These are phyloP conservation scores for Camellia lanceoleosa DNA, from an alignment of 148 eudicot genomes.

Conservation along the genomic window DNA sequence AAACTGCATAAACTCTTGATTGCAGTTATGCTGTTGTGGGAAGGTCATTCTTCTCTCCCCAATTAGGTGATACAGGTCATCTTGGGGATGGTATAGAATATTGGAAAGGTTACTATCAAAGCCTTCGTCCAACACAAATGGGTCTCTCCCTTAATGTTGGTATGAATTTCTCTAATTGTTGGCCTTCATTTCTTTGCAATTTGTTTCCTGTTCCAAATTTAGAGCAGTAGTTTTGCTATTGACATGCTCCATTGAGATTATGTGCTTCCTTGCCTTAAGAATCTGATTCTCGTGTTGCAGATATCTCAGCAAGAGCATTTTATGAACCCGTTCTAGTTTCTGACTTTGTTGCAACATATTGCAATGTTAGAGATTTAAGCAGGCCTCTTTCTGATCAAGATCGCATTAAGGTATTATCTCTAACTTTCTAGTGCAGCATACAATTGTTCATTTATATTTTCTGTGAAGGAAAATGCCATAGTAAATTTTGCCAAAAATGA, in stretches of 20 bases:
- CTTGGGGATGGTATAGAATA: slow-evolving; percentile 61
- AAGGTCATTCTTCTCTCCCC: slow-evolving; percentile 55
- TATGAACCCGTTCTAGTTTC: slow-evolving; percentile 44
- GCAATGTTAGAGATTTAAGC: slow-evolving; percentile 32
- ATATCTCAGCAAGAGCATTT: slow-evolving; percentile 74
- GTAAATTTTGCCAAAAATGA: neutral
- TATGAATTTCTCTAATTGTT: slow-evolving; percentile 15
- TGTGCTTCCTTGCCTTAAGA: neutral
- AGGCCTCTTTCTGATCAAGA: slow-evolving; percentile 51
- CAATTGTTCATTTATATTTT: neutral
- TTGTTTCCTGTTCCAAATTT: no score
- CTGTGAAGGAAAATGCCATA: neutral
- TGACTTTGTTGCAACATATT: slow-evolving; percentile 38
- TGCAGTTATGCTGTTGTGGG: slow-evolving; percentile 63
- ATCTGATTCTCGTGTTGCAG: slow-evolving; percentile 27
- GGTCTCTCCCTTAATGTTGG: slow-evolving; percentile 78
- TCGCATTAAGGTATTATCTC: slow-evolving; percentile 50
- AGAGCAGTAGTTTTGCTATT: neutral
- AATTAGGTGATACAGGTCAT: slow-evolving; percentile 28
- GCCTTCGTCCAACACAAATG: slow-evolving; percentile 85
- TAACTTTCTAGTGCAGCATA: neutral
- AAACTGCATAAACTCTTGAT: neutral
- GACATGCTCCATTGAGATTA: neutral
- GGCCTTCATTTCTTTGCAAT: neutral
- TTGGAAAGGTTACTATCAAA: slow-evolving; percentile 81